Evolutionary conservation across 257 asterid species (phyloP), one percentile per base, ranked within the genome.

Genomic region (Orobanche coerulescens): DNA sequence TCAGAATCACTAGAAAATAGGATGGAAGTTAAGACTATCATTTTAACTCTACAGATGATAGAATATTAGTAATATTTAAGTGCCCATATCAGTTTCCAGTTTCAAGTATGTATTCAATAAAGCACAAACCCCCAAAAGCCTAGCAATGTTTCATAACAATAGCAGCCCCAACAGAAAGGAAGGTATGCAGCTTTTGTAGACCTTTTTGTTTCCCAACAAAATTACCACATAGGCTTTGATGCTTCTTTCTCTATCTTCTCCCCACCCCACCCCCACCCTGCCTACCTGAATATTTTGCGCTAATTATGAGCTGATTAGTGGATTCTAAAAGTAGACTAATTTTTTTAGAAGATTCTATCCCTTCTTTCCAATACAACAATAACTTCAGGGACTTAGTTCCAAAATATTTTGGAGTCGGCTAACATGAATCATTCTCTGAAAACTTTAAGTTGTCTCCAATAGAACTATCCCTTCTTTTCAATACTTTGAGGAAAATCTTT

Each of bases 101-200:
- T n/a, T n/a, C n/a, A n/a, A n/a, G n/a, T n/a, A 43, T 31, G 43
- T 31, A 69, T 76, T 69, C 81, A 71, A 69, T 47, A 68, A 76
- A n/a, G 85, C 86, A 78, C 93, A 70, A 58, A 56, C 62, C 83
- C 87, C 86, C 14, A 83, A 71, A 81, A 81, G 88, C 93, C 73
- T 74, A 71, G 71, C 71, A 71, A 9, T 28, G 56, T 54, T 67
- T 58, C 60, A 33, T 15, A 67, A 71, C 73, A 65, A 68, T 67
- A 70, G 76, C 72, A 78, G 79, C 78, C 78, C 92, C 90, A 90
- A 88, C 94, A 88, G 82, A 85, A 78, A 79, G 96, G 90, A 85
- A 71, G 84, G 79, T 74, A 56, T 71, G 80, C 94, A 82, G 91
- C 95, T 84, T 86, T 88, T 84, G 57, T n/a, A 78, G 70, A 65